Evolutionary conservation across 371 early-diverging fungal species (phyloP).

Genomic region (Mucor racemosus): DNA sequence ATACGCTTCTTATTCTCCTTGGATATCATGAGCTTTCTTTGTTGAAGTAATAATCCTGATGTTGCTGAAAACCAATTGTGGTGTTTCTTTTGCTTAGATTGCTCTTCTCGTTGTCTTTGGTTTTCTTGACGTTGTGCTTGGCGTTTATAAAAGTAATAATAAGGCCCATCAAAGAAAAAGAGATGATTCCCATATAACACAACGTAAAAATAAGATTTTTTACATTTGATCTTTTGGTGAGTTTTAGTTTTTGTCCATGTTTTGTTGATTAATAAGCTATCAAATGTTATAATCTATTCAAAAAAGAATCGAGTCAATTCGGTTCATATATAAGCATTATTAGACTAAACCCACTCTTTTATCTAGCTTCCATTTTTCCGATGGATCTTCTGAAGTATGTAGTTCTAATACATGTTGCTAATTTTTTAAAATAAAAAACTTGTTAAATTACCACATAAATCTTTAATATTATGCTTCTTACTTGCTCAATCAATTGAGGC

Average conservation of each 20-base stretch:
- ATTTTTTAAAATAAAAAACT: background rate
- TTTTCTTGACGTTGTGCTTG: background rate
- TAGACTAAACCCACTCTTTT: background rate
- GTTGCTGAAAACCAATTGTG: slow-evolving; percentile 27
- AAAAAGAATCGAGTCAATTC: background rate
- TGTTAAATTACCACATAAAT: too few relatives aligned
- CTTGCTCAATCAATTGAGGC: slow-evolving; percentile 25
- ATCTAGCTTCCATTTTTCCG: background rate
- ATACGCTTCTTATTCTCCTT: slow-evolving; percentile 4
- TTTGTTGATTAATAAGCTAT: slow-evolving; percentile 14
- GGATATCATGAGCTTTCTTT: background rate
- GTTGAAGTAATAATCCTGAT: slow-evolving; percentile 13
- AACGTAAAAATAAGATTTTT: slow-evolving; percentile 7
- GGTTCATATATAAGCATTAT: too few relatives aligned
- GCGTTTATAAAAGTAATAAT: slow-evolving; percentile 8
- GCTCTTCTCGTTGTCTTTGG: background rate
- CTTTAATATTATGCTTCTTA: background rate
- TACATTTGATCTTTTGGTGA: slow-evolving; percentile 3
- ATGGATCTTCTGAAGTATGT: background rate
- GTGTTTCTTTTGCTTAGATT: background rate
- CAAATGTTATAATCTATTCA: slow-evolving; percentile 8
- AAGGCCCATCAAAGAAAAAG: slow-evolving; percentile 20
- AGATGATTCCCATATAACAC: slow-evolving; percentile 20
- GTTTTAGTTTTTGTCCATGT: background rate
- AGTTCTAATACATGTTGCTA: slow-evolving; percentile 15